Evolutionary conservation across 345 rosid species (phyloP), one percentile per base, ranked within the genome.

Genomic region (sweet orange (Citrus sinensis)): DNA sequence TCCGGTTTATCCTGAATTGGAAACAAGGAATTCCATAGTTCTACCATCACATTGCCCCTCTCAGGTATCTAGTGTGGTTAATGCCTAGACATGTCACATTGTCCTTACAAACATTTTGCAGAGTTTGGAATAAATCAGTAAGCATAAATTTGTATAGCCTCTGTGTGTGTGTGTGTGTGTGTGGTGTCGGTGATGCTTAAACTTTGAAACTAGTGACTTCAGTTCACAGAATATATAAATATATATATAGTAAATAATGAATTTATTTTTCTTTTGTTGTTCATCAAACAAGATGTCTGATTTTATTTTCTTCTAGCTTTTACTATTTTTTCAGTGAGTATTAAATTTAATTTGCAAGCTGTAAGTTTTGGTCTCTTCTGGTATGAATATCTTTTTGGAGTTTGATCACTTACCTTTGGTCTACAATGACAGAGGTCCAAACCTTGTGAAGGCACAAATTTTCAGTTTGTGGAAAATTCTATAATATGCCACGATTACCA

Each of bases 31-130:
- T 82, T 90, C 97, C 14, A 89, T 93, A 68, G 80, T 84, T 51
- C 85, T 91, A 55, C 99, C 98, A 6, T 89, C 94, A 14, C 76
- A 84, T 85, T 95, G 98, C 84, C 97, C 97, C 67, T 91, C 97
- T 78, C 92, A 90, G 98, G 98, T 95, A 85, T 70, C 74, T 76
- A 46, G 67, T 58, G 49, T 71, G 51, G 13, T 46, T 60, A 39
- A 35, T 19, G 63, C 58, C 65, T 59, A 40, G 71, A 58, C 67
- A 55, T 30, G 3, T 69, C 54, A 13, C 27, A 34, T 14, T 63
- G 24, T 35, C 34, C 35, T 34, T 34, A 9, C 6, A 13, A 24
- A n/a, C 39, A 13, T 42, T 74, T 54, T 56, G 62, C 32, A 54
- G 24, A 54, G 20, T 32, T 54, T 66, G 42, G 27, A 65, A 56